phyloP scores from a whole-genome alignment of 2,329 filamentous ascomycete genomes.

The Phyllosticta citriasiana region DNA sequence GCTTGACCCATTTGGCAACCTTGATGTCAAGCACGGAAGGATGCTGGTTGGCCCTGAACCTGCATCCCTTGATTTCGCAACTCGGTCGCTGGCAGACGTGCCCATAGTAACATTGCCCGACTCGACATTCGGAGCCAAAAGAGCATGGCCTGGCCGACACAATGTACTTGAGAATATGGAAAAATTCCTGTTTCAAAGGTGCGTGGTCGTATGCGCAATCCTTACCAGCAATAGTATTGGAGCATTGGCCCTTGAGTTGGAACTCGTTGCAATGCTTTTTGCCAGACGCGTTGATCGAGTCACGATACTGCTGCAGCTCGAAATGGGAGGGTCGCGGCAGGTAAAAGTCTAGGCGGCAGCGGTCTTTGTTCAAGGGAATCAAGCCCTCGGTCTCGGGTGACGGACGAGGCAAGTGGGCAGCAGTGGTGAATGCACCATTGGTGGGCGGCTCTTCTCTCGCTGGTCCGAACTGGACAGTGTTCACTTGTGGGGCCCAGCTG shows the following conservation, averaged over 20 bases:
- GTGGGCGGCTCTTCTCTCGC: background rate
- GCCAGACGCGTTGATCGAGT: constrained; percentile 13
- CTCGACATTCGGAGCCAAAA: constrained; percentile 32
- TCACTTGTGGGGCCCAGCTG: background rate
- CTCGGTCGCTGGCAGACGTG: constrained; percentile 34
- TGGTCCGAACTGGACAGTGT: background rate
- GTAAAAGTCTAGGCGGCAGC: constrained; percentile 39
- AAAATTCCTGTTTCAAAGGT: constrained; percentile 29
- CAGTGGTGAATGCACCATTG: background rate
- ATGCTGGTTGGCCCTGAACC: constrained; percentile 16
- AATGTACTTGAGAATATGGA: constrained; percentile 36
- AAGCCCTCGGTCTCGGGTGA: constrained; percentile 12
- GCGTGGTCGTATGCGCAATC: constrained; percentile 38
- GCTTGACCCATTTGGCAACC: constrained; percentile 16
- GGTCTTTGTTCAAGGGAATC: constrained; percentile 39
- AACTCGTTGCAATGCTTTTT: constrained; percentile 42
- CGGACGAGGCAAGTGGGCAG: constrained; percentile 5
- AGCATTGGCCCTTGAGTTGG: constrained; percentile 35
- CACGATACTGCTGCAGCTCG: constrained; percentile 2
- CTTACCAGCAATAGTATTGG: background rate
- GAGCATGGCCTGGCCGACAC: constrained; percentile 35
- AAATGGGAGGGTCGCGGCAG: constrained; percentile 24
- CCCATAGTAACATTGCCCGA: constrained; percentile 35
- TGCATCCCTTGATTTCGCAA: constrained; percentile 17
- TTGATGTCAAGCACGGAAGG: constrained; percentile 17